phyloP scores from a whole-genome alignment of 768 basidiomycete species.

The Lentinus brumalis region DNA sequence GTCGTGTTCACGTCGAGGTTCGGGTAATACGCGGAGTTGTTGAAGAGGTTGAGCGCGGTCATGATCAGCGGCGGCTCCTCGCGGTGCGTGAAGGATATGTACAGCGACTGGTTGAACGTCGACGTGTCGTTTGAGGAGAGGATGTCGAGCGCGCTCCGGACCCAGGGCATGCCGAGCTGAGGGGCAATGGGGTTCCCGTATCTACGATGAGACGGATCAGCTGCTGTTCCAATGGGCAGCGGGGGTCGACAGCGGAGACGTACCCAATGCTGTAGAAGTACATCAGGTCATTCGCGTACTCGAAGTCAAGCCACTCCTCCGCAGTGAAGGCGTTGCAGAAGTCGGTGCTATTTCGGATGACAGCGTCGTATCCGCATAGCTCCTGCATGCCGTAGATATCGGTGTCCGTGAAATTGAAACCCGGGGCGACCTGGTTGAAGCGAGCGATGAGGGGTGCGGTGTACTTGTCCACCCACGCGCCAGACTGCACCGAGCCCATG shows the following conservation, averaged over 20 bases:
- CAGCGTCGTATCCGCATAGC: conserved; percentile 25
- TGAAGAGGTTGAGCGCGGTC: conserved; percentile 25
- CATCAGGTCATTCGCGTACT: conserved; percentile 25
- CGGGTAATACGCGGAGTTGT: conserved; percentile 23
- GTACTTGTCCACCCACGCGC: conserved; percentile 18
- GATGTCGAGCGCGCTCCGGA: conserved; percentile 18
- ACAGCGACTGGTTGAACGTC: conserved; percentile 19
- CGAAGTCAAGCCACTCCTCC: conserved; percentile 24
- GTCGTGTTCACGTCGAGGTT: conserved; percentile 20
- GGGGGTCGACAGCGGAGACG: neutral
- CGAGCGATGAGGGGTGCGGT: conserved; percentile 21
- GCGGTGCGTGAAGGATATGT: conserved; percentile 24
- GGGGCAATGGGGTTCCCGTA: conserved; percentile 23
- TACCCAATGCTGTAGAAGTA: conserved; percentile 26
- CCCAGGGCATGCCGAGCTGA: conserved; percentile 23
- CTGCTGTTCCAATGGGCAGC: neutral
- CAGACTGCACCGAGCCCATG: conserved; percentile 18
- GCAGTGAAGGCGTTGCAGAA: conserved; percentile 21
- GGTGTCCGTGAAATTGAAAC: conserved; percentile 22
- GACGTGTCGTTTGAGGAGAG: conserved; percentile 16
- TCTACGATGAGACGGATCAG: neutral
- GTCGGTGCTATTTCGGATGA: conserved; percentile 19
- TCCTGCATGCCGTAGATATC: conserved; percentile 23
- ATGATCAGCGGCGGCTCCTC: conserved; percentile 25
- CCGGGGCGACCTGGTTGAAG: conserved; percentile 16